These are phyloP conservation scores for Vigna angularis DNA, from an alignment of 306 rosid genomes.

Conservation along the genomic window DNA sequence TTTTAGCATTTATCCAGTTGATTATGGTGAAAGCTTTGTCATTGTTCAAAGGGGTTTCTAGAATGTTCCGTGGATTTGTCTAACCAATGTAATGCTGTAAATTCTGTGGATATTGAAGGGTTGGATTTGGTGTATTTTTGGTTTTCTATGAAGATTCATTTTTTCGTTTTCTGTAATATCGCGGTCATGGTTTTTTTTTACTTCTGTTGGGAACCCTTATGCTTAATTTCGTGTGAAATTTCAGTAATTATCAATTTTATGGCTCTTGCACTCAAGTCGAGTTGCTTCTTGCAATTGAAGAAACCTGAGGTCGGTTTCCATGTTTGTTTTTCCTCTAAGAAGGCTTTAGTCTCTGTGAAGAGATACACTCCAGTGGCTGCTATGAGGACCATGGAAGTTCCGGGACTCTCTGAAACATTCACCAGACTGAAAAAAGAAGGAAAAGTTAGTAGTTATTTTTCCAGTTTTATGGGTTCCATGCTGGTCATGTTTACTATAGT, in stretches of 20 bases:
- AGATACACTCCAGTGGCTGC: slow-evolving; percentile 68
- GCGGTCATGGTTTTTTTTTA: slow-evolving; percentile 5
- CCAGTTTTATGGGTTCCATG: slow-evolving; percentile 11
- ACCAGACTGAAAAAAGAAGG: slow-evolving; percentile 64
- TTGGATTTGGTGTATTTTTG: neutral
- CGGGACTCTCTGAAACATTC: slow-evolving; percentile 82
- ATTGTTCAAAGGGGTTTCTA: slow-evolving; percentile 32
- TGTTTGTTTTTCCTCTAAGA: slow-evolving; percentile 42
- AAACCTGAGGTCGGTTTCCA: slow-evolving; percentile 50
- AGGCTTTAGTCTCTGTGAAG: slow-evolving; percentile 42
- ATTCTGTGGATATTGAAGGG: slow-evolving; percentile 12
- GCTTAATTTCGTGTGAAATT: slow-evolving; percentile 10
- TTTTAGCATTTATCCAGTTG: neutral
- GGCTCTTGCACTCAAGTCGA: slow-evolving; percentile 67
- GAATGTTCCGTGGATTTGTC: slow-evolving; percentile 16
- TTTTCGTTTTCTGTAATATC: neutral
- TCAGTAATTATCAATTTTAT: slow-evolving; percentile 46
- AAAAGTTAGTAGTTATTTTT: slow-evolving; percentile 57
- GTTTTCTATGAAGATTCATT: neutral
- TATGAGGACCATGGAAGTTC: slow-evolving; percentile 52
- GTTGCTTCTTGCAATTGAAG: slow-evolving; percentile 60
- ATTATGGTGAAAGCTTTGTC: slow-evolving; percentile 4
- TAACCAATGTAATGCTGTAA: neutral
- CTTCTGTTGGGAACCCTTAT: slow-evolving; percentile 20
- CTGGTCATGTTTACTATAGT: neutral